These are phyloP conservation scores for Amaranthus hypochondriacus DNA, from an alignment of 148 eudicot genomes.

Conservation along the genomic window DNA sequence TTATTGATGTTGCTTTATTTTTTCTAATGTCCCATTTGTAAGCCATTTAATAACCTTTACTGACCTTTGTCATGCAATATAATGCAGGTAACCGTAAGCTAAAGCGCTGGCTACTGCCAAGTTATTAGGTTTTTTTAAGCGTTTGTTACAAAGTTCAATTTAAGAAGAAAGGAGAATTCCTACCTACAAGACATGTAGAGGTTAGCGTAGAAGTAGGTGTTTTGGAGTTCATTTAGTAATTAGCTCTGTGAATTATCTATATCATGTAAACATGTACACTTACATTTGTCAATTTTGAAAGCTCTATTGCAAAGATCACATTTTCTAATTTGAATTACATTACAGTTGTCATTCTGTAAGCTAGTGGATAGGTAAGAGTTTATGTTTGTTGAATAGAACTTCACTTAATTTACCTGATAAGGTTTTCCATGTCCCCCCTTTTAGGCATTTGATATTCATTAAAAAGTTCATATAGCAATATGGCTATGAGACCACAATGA, in stretches of 20 bases:
- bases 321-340: slow-evolving; percentile 1
- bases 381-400: background rate
- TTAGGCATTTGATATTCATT: background rate
- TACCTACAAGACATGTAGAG: slow-evolving; percentile 33
- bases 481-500: background rate
- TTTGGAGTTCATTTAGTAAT: background rate
- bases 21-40: background rate
- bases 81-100: slow-evolving; percentile 44
- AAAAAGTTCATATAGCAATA: background rate
- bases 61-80: background rate
- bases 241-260: background rate
- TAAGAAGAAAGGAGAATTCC: slow-evolving; percentile 42
- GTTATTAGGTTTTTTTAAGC: slow-evolving; percentile 46
- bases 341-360: background rate
- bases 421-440: background rate
- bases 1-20: background rate
- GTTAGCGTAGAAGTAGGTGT: slow-evolving; percentile 16
- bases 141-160: slow-evolving; percentile 38
- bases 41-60: slow-evolving; percentile 1
- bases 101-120: slow-evolving; percentile 25
- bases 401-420: background rate
- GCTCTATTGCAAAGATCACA: background rate
- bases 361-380: background rate
- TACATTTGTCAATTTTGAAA: background rate
- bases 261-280: slow-evolving; percentile 10